Evolutionary conservation across 1,284 basidiomycete genomes (phyloP).

Genomic region (Salmacisia buchloeana): DNA sequence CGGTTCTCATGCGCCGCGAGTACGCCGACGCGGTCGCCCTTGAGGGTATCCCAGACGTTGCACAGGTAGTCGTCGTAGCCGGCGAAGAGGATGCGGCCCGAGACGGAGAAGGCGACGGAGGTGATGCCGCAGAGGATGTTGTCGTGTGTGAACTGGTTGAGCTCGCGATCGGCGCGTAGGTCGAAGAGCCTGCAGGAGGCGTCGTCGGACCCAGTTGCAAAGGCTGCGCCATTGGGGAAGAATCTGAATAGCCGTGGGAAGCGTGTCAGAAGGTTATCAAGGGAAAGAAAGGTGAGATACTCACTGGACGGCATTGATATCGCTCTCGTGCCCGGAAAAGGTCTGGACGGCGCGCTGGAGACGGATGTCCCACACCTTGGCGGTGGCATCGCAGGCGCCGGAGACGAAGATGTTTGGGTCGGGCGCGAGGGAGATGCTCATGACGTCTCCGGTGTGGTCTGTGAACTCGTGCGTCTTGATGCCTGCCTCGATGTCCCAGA

Average conservation of each 20-base stretch:
- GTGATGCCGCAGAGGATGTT: slow-evolving; percentile 98
- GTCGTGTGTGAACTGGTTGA: slow-evolving; percentile 94
- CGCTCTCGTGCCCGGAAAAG: slow-evolving; percentile 96
- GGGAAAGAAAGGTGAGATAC: slow-evolving; percentile 47
- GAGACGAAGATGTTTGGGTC: slow-evolving; percentile 95
- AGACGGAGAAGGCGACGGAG: slow-evolving; percentile 94
- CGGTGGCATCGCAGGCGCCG: slow-evolving; percentile 94
- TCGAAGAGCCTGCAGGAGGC: slow-evolving; percentile 97
- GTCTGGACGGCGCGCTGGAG: slow-evolving; percentile 80
- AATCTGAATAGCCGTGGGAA: slow-evolving; percentile 66
- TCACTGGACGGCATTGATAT: slow-evolving; percentile 96
- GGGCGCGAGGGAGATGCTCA: slow-evolving; percentile 87
- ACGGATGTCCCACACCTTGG: slow-evolving; percentile 97
- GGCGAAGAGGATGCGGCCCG: slow-evolving; percentile 91
- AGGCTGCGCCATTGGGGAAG: slow-evolving; percentile 98
- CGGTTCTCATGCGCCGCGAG: slow-evolving; percentile 96
- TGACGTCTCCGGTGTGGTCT: slow-evolving; percentile 98
- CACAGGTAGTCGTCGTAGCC: slow-evolving; percentile 99
- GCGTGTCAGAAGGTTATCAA: neutral
- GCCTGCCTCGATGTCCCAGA: slow-evolving; percentile 98
- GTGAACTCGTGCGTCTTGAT: slow-evolving; percentile 92
- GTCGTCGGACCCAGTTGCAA: slow-evolving; percentile 97
- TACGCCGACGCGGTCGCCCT: slow-evolving; percentile 94
- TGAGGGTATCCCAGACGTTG: slow-evolving; percentile 98
- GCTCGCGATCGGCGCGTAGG: slow-evolving; percentile 90